Evolutionary conservation across 768 basidiomycete species (phyloP), one percentile per base, ranked within the genome.

Genomic region (Filobasidium floriforme): DNA sequence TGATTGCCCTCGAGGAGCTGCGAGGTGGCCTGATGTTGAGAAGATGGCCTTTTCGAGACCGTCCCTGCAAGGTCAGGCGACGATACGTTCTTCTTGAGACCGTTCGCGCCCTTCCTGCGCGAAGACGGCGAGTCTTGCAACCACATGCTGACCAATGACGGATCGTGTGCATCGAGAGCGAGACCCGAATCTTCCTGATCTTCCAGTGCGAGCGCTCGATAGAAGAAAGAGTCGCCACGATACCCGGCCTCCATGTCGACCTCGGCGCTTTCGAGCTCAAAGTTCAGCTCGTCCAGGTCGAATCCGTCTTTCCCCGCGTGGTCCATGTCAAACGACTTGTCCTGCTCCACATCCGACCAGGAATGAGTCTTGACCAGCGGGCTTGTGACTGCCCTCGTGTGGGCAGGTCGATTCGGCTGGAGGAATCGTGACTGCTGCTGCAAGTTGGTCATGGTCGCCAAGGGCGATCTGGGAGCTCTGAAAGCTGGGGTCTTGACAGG

Each of bases 151-250:
- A 49, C 46, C 46, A 49, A 49, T 18, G 46, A 49, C 22, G 46
- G 46, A 22, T 49, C 46, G 46, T 49, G 46, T 12, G 46, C 46
- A 49, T 49, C 46, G 18, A 49, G 15, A 7, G 54, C 29, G 22
- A 57, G 54, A 14, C 22, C 54, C 14, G 54, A 57, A 32, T 57
- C 54, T 32, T 57, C 54, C 26, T 57, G 54, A 57, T 57, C 54
- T 57, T 24, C 54, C 29, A 57, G 14, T 57, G 12, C 18, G 46
- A 24, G 46, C 46, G 46, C 24, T 5, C 46, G 46, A 12, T 51
- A 3, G 46, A 51, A 18, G 46, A 51, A 51, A 24, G 18, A 51
- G 24, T 24, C 46, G 12, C 46, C 46, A 24, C 46, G 24, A 12
- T 19, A 57, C 26, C 54, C 22, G 26, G 26, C 18, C 29, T 24